Evolutionary conservation across 495 filamentous ascomycete species (phyloP).

Genomic region (Penicillium salamii): DNA sequence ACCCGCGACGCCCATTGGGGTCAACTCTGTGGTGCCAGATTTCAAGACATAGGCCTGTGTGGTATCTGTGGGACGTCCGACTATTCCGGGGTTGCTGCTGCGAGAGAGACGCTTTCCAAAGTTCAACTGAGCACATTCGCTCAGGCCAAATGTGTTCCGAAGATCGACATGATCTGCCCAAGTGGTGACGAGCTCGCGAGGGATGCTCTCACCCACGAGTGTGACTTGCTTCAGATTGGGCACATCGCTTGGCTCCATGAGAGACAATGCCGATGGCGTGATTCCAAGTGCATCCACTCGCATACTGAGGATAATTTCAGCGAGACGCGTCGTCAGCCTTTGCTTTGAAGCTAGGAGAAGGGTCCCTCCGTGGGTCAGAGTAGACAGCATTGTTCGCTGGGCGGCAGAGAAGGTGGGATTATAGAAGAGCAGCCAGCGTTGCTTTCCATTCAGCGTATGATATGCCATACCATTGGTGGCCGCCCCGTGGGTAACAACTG

Average conservation of each 20-base stretch:
- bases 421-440: conserved; percentile 19
- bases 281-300: conserved; percentile 8
- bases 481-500: conserved; percentile 9
- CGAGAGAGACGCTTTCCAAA: conserved; percentile 2
- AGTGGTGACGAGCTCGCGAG: background rate
- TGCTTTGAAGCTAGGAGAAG: conserved; percentile 4
- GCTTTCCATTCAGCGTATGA: background rate
- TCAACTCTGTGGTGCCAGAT: conserved; percentile 1
- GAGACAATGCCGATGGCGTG: conserved; percentile 7
- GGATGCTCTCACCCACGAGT: conserved; percentile 3
- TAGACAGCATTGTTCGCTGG: conserved; percentile 12
- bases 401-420: conserved; percentile 20
- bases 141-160: conserved; percentile 14
- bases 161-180: conserved; percentile 18
- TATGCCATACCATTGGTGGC: conserved; percentile 8
- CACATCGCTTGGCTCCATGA: conserved; percentile 6
- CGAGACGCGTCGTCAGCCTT: conserved; percentile 3
- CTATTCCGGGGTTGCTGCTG: conserved; percentile 28
- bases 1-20: background rate
- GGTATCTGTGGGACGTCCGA: conserved; percentile 9
- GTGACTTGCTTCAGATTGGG: conserved; percentile 3
- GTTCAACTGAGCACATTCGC: conserved; percentile 21
- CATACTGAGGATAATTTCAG: background rate
- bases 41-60: background rate
- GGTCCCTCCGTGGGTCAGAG: conserved; percentile 9